phyloP scores from a whole-genome alignment of 192 early-diverging fungal species.

The Backusella sp. region DNA sequence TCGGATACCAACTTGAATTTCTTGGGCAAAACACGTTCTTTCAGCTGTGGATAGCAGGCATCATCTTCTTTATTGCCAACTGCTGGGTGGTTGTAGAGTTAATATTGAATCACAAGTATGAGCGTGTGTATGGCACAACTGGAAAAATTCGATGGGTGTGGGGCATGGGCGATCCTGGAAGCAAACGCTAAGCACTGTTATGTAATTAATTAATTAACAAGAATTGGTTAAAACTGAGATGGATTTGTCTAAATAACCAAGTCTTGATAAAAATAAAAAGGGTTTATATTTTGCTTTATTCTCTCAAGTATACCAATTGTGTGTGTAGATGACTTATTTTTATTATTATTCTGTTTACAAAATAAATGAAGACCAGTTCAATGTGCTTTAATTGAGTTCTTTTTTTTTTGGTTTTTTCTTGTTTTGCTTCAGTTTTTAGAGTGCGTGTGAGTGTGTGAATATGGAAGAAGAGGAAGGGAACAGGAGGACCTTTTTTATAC shows the following conservation, averaged over 20 bases:
- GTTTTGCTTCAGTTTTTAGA: not conserved
- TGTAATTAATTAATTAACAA: not conserved
- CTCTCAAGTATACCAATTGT: not conserved
- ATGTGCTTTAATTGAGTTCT: not conserved
- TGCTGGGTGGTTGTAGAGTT: constrained; percentile 67
- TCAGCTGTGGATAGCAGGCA: constrained; percentile 69
- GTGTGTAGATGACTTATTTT: not conserved
- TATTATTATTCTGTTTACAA: not conserved
- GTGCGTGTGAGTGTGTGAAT: not conserved
- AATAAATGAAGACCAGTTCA: not conserved
- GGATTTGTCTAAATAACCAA: too few species aligned
- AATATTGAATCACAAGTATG: constrained; percentile 46
- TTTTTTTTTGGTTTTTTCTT: not conserved
- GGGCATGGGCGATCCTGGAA: constrained; percentile 37
- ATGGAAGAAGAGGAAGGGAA: not conserved
- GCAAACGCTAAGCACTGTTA: not conserved
- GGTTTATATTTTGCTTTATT: not conserved
- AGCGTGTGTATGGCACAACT: constrained; percentile 45
- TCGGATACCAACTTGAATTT: constrained; percentile 89
- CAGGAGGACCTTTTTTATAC: not conserved
- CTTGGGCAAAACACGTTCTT: constrained; percentile 81
- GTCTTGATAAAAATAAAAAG: not conserved
- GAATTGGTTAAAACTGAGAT: not conserved
- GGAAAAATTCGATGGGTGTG: constrained; percentile 51
- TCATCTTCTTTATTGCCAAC: constrained; percentile 71